Evolutionary conservation across 495 filamentous ascomycete species (phyloP).

Genomic region (Poronia punctata): DNA sequence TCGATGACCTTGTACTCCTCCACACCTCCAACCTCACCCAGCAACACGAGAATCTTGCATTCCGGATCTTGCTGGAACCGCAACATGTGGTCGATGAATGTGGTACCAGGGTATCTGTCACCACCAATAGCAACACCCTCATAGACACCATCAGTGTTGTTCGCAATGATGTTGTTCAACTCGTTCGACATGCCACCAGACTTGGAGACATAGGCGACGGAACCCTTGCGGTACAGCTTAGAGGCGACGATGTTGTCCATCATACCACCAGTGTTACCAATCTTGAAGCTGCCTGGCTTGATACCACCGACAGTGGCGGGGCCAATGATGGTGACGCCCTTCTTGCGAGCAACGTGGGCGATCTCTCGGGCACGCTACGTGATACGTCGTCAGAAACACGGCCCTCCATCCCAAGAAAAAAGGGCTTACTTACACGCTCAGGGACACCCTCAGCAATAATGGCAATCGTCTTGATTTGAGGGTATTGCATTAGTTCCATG

Average conservation of each 20-base stretch:
- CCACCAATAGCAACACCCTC: slow-evolving; percentile 99
- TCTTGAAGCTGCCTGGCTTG: slow-evolving; percentile 98
- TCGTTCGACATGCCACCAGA: slow-evolving; percentile 99
- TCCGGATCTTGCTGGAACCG: slow-evolving; percentile 91
- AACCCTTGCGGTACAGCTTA: slow-evolving; percentile 98
- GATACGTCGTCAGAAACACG: slow-evolving; percentile 18
- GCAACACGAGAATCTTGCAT: slow-evolving; percentile 91
- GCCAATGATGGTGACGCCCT: slow-evolving; percentile 98
- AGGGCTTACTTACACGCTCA: slow-evolving; percentile 65
- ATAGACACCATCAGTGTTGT: slow-evolving; percentile 94
- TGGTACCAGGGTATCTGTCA: slow-evolving; percentile 97
- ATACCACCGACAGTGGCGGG: slow-evolving; percentile 98
- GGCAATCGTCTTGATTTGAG: slow-evolving; percentile 94
- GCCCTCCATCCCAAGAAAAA: neutral
- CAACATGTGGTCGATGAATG: slow-evolving; percentile 97
- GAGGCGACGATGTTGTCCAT: slow-evolving; percentile 99
- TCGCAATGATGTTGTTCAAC: slow-evolving; percentile 97
- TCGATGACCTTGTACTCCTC: slow-evolving; percentile 99
- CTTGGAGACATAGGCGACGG: slow-evolving; percentile 98
- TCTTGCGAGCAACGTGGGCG: slow-evolving; percentile 87
- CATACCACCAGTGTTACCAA: slow-evolving; percentile 99
- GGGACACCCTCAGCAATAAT: slow-evolving; percentile 99
- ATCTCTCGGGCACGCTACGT: slow-evolving; percentile 90
- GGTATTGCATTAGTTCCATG: slow-evolving; percentile 95
- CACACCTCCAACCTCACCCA: slow-evolving; percentile 98